These are phyloP conservation scores for Diaporthe velutina DNA, from an alignment of 2,329 filamentous ascomycete genomes.

Conservation along the genomic window DNA sequence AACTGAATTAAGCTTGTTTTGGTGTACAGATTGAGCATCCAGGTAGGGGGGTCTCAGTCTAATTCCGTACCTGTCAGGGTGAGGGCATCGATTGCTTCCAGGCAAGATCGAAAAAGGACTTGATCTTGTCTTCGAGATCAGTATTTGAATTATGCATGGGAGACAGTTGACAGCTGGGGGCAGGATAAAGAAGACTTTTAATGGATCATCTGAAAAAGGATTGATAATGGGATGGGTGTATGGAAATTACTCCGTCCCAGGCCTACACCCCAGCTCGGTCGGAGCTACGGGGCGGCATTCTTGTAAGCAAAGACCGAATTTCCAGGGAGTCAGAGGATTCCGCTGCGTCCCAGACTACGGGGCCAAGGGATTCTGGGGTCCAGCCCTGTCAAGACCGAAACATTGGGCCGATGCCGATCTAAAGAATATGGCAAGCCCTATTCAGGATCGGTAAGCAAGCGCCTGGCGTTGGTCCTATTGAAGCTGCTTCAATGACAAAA, in stretches of 20 bases:
- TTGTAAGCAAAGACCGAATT: not conserved
- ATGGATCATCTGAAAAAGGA: not conserved
- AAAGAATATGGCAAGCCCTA: not conserved
- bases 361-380: not conserved
- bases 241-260: constrained; percentile 12
- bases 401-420: not conserved
- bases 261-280: constrained; percentile 10
- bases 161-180: not conserved
- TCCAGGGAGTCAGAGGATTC: not conserved
- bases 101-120: not conserved
- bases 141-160: not conserved
- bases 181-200: not conserved
- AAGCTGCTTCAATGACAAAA: not conserved
- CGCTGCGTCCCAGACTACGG: not conserved
- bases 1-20: constrained; percentile 15
- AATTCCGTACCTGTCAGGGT: not conserved
- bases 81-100: not conserved
- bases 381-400: constrained; percentile 5
- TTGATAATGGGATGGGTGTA: constrained; percentile 4
- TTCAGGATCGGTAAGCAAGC: not conserved
- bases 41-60: not conserved
- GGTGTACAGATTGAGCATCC: not conserved
- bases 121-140: not conserved
- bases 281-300: constrained; percentile 14
- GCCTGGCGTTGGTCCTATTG: not conserved